phyloP scores from a whole-genome alignment of 75 land plant genomes.

The Pinus taeda region DNA sequence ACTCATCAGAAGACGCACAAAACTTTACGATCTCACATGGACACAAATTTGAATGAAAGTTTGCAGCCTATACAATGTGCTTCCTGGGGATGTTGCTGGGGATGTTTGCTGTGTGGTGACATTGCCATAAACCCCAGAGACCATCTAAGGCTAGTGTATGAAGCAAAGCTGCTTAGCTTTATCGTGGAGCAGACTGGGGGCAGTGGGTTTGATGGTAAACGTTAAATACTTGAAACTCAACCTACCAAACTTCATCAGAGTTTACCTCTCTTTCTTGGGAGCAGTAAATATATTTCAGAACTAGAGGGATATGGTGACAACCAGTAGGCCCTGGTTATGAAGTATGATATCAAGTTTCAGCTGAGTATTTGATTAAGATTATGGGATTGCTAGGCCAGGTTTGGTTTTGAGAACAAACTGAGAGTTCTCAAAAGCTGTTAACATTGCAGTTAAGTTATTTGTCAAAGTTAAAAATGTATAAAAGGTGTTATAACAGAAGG shows the following conservation, averaged over 20 bases:
- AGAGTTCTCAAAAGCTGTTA: too few relatives aligned
- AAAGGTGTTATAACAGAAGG: too few relatives aligned
- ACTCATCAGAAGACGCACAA: conserved; percentile 57
- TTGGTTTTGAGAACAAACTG: too few relatives aligned
- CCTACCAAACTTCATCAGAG: conserved; percentile 84
- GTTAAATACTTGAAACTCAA: conserved; percentile 70
- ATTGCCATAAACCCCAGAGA: conserved; percentile 92
- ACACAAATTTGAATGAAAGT: conserved; percentile 15
- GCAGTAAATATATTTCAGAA: conserved; percentile 75
- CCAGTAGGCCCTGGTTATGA: conserved; percentile 95
- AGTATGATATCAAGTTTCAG: conserved; percentile 31
- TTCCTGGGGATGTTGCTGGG: conserved; percentile 38
- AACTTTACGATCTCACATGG: conserved; percentile 17
- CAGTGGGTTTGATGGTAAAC: conserved; percentile 87
- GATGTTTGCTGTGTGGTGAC: conserved; percentile 73
- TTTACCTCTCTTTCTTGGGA: conserved; percentile 86
- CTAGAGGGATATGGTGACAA: conserved; percentile 85
- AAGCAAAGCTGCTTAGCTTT: conserved; percentile 93
- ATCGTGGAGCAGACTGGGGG: conserved; percentile 96
- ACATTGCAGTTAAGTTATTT: too few relatives aligned
- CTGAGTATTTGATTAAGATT: too few relatives aligned
- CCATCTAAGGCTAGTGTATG: conserved; percentile 88
- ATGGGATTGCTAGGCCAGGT: too few relatives aligned
- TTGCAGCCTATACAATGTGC: conserved; percentile 39
- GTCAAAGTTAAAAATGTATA: too few relatives aligned